Evolutionary conservation across 2,329 filamentous ascomycete species (phyloP).

Genomic region (Tympanopsis confertula): DNA sequence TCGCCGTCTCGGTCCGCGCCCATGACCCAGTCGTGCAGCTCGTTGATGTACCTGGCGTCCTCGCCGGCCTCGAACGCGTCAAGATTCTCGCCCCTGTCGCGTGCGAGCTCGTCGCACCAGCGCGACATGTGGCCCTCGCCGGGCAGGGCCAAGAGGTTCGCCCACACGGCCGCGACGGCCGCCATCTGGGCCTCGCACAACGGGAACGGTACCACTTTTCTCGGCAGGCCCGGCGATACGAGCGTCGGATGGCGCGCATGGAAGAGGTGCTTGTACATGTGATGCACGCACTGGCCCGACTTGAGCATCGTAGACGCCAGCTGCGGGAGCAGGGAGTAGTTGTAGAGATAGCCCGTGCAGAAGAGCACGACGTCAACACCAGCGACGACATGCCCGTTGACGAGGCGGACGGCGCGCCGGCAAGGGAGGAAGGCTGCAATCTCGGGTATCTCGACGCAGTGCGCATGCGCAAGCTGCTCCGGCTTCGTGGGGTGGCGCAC

Average conservation of each 20-base stretch:
- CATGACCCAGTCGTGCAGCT: constrained; percentile 49
- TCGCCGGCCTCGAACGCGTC: constrained; percentile 39
- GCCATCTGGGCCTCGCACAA: constrained; percentile 70
- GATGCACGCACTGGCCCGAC: constrained; percentile 57
- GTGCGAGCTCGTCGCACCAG: constrained; percentile 59
- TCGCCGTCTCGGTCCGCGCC: constrained; percentile 26
- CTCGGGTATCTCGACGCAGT: constrained; percentile 38
- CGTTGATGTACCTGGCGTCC: constrained; percentile 62
- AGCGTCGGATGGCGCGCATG: constrained; percentile 66
- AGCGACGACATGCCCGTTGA: constrained; percentile 50
- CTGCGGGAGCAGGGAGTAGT: constrained; percentile 58
- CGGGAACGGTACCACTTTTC: constrained; percentile 81
- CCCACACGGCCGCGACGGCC: constrained; percentile 66
- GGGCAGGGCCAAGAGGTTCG: constrained; percentile 58
- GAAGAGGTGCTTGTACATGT: constrained; percentile 72
- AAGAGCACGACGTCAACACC: constrained; percentile 70
- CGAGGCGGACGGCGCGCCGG: constrained; percentile 52
- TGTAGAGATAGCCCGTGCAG: constrained; percentile 82
- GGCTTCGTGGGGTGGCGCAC: constrained; percentile 37
- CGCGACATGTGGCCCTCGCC: constrained; percentile 46
- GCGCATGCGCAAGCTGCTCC: constrained; percentile 29
- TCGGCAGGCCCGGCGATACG: constrained; percentile 63
- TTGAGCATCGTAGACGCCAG: constrained; percentile 45
- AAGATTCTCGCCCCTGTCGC: constrained; percentile 26
- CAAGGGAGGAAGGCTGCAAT: constrained; percentile 44